Conservation (phyloP, 768 basidiomycete species). For the Russula sp. region DNA sequence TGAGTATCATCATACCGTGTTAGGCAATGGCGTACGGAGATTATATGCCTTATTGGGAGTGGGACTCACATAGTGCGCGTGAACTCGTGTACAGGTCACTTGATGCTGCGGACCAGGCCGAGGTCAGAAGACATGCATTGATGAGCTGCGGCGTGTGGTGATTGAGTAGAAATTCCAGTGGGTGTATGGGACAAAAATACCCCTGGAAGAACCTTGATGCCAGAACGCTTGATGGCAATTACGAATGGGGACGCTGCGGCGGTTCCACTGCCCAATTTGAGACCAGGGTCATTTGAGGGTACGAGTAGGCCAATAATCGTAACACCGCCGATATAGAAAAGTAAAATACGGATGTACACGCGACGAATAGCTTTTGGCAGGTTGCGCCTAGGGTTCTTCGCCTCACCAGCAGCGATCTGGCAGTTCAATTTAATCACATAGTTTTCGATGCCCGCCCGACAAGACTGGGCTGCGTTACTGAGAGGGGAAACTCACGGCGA, state of each 20-base stretch:
- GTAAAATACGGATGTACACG: constrained; percentile 73
- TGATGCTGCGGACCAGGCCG: constrained; percentile 90
- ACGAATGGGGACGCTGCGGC: constrained; percentile 86
- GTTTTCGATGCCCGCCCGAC: background rate
- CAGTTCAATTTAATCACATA: background rate
- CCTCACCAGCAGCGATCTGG: constrained; percentile 85
- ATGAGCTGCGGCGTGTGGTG: constrained; percentile 51
- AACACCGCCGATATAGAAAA: constrained; percentile 67
- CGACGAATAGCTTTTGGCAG: constrained; percentile 57
- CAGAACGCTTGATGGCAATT: constrained; percentile 80
- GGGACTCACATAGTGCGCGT: constrained; percentile 69
- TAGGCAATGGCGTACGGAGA: constrained; percentile 8
- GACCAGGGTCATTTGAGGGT: constrained; percentile 58
- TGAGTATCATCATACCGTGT: constrained; percentile 32
- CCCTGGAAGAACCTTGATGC: constrained; percentile 82
- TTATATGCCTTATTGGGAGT: background rate
- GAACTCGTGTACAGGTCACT: constrained; percentile 90
- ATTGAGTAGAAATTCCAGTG: background rate
- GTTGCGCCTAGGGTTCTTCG: constrained; percentile 78
- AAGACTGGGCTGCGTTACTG: background rate
- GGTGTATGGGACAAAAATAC: constrained; percentile 46
- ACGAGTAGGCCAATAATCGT: constrained; percentile 81
- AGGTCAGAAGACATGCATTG: constrained; percentile 79
- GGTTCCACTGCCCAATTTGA: constrained; percentile 54
- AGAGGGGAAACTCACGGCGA: constrained; percentile 56